Conservation (phyloP, 2,329 filamentous ascomycete species). For the Monilinia polystroma region DNA sequence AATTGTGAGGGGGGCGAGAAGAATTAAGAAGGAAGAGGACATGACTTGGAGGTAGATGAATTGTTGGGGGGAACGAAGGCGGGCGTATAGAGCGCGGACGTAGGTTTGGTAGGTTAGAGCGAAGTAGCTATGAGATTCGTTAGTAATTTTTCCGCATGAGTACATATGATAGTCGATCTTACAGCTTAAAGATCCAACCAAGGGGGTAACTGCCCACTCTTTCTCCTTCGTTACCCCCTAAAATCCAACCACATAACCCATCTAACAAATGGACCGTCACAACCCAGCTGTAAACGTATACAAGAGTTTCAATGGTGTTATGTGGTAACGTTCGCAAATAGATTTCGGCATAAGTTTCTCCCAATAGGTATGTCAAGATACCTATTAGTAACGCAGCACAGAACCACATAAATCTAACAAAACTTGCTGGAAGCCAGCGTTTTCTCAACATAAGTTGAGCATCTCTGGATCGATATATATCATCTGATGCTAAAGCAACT, state of each 20-base stretch:
- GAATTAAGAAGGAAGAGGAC: constrained; percentile 61
- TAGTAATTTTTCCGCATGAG: background rate
- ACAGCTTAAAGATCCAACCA: constrained; percentile 70
- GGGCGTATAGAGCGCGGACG: constrained; percentile 66
- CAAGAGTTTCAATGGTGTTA: constrained; percentile 63
- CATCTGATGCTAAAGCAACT: constrained; percentile 36
- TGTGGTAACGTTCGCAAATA: constrained; percentile 67
- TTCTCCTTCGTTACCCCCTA: constrained; percentile 64
- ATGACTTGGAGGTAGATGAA: constrained; percentile 65
- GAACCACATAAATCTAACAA: constrained; percentile 69
- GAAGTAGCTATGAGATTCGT: constrained; percentile 49
- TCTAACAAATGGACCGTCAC: constrained; percentile 65
- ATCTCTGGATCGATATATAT: constrained; percentile 25
- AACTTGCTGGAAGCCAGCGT: constrained; percentile 62
- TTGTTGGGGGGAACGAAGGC: constrained; percentile 62
- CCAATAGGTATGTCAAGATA: constrained; percentile 64
- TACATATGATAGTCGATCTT: constrained; percentile 35
- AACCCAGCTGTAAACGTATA: constrained; percentile 71
- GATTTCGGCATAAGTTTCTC: constrained; percentile 68
- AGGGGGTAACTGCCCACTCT: constrained; percentile 68
- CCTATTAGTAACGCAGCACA: constrained; percentile 62
- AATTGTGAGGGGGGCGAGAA: constrained; percentile 64
- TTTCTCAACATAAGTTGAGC: constrained; percentile 35
- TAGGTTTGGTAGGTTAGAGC: constrained; percentile 71
- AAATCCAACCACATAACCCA: constrained; percentile 63